phyloP scores from a whole-genome alignment of 768 basidiomycete genomes.

The Ramaria sp. region DNA sequence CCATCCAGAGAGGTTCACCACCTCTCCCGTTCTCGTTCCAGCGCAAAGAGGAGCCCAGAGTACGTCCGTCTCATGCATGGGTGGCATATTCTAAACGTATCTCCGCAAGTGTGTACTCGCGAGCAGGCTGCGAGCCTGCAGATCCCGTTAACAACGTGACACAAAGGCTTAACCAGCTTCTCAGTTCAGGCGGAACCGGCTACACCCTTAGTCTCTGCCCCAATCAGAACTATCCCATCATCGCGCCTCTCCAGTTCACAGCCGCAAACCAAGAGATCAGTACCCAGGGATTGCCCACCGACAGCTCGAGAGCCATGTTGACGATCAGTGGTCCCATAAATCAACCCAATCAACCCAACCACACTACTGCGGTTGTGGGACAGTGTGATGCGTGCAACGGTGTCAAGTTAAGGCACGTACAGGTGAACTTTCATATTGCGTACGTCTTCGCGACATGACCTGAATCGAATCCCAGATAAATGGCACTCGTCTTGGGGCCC shows the following conservation, averaged over 20 bases:
- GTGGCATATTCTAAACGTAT: no score
- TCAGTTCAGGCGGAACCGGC: conserved; percentile 55
- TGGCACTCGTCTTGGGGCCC: conserved; percentile 49
- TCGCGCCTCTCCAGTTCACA: conserved; percentile 55
- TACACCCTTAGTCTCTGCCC: conserved; percentile 63
- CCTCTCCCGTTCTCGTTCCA: neutral
- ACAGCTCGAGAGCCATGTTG: conserved; percentile 53
- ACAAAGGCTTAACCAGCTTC: conserved; percentile 51
- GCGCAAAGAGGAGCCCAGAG: no score
- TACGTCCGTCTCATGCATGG: no score
- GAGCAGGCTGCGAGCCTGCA: conserved; percentile 37
- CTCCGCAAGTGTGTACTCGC: neutral
- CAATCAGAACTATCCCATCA: conserved; percentile 47
- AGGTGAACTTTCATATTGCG: conserved; percentile 30
- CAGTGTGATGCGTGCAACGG: conserved; percentile 49
- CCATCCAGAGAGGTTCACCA: no score
- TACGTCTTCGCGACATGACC: neutral
- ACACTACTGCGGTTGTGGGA: conserved; percentile 66
- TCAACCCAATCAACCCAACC: conserved; percentile 42
- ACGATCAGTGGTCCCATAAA: conserved; percentile 53
- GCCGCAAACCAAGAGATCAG: conserved; percentile 71
- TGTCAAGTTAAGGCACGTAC: conserved; percentile 58
- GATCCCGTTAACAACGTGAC: conserved; percentile 41
- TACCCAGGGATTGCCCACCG: conserved; percentile 67
- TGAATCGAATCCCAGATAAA: conserved; percentile 45